Base-by-base conservation (phyloP, 202 grass and related monocot species). In the Setaria italica region DNA sequence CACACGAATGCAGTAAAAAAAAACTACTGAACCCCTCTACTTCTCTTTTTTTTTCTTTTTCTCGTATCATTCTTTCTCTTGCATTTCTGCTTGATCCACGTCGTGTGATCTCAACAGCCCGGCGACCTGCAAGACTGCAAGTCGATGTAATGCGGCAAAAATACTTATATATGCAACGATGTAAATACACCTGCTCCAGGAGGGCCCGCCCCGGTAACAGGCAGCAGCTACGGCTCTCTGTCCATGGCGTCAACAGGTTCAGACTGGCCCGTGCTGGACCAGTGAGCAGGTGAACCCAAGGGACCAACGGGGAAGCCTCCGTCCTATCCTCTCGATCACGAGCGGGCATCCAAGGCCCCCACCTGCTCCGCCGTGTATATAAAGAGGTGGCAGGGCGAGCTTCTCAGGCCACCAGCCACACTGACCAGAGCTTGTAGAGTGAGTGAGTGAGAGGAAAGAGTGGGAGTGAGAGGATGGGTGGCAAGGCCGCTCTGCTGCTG, bases 401-500 rank as follows among this genome's bases (percentile, higher is more conserved):
- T 60, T 80, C 58, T 55, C 53, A 74, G 29, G 20, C 33, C 53
- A 51, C 32, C 42, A 50, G 21, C 20, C 39, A 67, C 79, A 67
- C 72, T 14, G 70, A 70, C 2, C 25, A 35, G 0, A 19, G 41
- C 4, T 41, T 41, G 39, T 41, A 30, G 34, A 82, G 62, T 54
- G 57, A 2, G 25, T 25, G 25, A 47, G 78, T 29, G 76, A 21
- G 66, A 49, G 60, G 48, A 46, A 69, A 3, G 48, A 25, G 67
- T 7, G 79, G 0, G 67, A 8, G 66, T 1, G 25, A 17, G 70
- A 83, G 32, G 64, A 90, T 87, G 89, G 81, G 70, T 77, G 81
- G 62, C 81, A 87, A 71, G 34, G 88, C 90, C 5, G 81, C 85
- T 68, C 85, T 91, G 70, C 19, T 91, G 63, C 70, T 90, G 85